These are phyloP conservation scores for Eurotiales sp. DNA, from an alignment of 2,329 filamentous ascomycete genomes.

Conservation along the genomic window DNA sequence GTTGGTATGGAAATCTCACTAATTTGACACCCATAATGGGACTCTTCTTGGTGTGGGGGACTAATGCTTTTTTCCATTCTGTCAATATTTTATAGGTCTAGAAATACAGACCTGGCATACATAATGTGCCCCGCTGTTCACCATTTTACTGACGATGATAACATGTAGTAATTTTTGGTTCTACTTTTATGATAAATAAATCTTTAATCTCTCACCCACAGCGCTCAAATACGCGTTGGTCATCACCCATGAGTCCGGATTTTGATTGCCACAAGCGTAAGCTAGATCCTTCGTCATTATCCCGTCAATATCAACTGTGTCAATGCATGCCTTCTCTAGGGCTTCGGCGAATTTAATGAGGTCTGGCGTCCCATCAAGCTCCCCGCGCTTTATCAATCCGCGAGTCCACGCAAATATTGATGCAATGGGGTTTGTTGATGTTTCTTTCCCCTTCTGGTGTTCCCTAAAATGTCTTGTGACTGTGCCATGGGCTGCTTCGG, in stretches of 20 bases:
- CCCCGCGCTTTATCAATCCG: constrained; percentile 85
- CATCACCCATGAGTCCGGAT: constrained; percentile 79
- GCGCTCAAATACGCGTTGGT: constrained; percentile 88
- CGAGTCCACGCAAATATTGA: constrained; percentile 99
- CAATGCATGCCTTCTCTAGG: constrained; percentile 87
- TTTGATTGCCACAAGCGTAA: constrained; percentile 83
- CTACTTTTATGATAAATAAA: background rate
- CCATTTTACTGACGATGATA: too few relatives aligned
- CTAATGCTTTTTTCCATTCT: too few relatives aligned
- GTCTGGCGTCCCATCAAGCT: constrained; percentile 85
- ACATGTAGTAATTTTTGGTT: too few relatives aligned
- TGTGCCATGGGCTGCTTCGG: constrained; percentile 95
- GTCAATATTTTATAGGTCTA: too few relatives aligned
- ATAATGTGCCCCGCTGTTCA: too few relatives aligned
- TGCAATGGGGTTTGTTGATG: constrained; percentile 96
- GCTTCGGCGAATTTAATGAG: constrained; percentile 85
- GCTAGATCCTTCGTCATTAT: constrained; percentile 99
- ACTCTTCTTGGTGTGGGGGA: too few relatives aligned
- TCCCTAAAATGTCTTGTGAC: constrained; percentile 98
- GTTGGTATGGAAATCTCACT: too few relatives aligned
- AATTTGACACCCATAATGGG: too few relatives aligned
- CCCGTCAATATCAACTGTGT: constrained; percentile 87
- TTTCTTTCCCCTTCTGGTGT: constrained; percentile 96
- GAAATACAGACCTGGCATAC: too few relatives aligned
- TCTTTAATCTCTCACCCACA: constrained; percentile 81